Base-by-base conservation (phyloP, 768 basidiomycete genomes). In the Lentinus brumalis region DNA sequence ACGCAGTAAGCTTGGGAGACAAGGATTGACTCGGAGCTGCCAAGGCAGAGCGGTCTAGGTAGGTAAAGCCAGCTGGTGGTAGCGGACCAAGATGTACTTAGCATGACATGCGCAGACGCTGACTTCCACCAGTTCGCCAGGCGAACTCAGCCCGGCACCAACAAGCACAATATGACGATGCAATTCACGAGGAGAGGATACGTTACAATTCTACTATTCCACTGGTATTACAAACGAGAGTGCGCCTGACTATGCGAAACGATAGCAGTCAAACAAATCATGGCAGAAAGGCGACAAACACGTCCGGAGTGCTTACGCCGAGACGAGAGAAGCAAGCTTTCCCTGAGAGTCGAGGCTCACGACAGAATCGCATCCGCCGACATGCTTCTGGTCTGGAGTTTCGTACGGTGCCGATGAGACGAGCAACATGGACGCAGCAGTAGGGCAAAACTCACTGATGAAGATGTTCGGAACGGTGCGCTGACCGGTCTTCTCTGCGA, bases 401-500 rank as follows among this genome's bases (percentile, higher is more conserved):
- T 49, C 18, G 45, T 18, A 30, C 21, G 18, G 35, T 15, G 2
- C 4, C 6, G 1, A 8, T 49, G 21, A 49, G 21, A 4, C 29
- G 14, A 12, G 10, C 26, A 26, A 35, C 14, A 29, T 9, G 29
- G 6, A 15, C 8, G 26, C 2, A n/a, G 38, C 3, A 3, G 12
- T 8, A 16, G 41, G 14, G 7, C 41, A 30, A 14, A 29, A 70
- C 79, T 54, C 61, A 91, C 89, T 82, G 69, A 93, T 81, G 76
- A 91, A 94, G 59, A 91, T 80, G 69, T 86, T 89, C 32, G 92
- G 92, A 5, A 94, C 92, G 11, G 87, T 88, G 21, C 82, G 72
- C 66, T 89, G 91, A 0, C 79, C 80, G 0, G 89, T 89, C 80
- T 85, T 88, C 66, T 81, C 56, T 2, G 11, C 21, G 4, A 94